Percentiles rank a stretch among this genome's conserved stretches.
Evolutionary conservation across 192 early-diverging fungal species (phyloP).

Genomic region (Coemansia sp.): DNA sequence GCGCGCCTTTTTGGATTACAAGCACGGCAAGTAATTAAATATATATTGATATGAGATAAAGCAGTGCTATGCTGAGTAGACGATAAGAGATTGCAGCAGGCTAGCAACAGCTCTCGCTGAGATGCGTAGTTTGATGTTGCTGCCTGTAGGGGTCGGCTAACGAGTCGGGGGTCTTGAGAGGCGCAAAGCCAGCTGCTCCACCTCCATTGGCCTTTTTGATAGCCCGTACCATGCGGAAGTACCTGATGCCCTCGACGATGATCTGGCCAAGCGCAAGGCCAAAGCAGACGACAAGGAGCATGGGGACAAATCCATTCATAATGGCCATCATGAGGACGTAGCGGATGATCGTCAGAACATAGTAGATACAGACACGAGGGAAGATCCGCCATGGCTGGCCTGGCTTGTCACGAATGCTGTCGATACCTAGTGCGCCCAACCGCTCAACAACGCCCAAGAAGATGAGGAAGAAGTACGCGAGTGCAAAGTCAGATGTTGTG

Average conservation of each 20-base stretch:
- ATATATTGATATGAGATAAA: neutral
- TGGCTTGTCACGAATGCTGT: conserved; percentile 51
- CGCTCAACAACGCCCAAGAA: conserved; percentile 49
- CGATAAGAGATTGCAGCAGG: neutral
- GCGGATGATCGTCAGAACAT: conserved; percentile 45
- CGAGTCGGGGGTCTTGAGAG: conserved; percentile 18
- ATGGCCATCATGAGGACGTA: conserved; percentile 55
- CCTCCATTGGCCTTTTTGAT: conserved; percentile 11
- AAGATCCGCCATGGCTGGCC: conserved; percentile 55
- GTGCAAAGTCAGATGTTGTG: conserved; percentile 35
- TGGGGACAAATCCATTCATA: conserved; percentile 40
- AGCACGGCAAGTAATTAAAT: conserved; percentile 18
- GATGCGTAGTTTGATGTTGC: conserved; percentile 26
- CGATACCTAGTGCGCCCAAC: conserved; percentile 40
- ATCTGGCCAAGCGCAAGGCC: conserved; percentile 53
- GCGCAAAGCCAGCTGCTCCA: conserved; percentile 4
- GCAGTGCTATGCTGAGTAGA: neutral
- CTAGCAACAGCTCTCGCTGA: conserved; percentile 49
- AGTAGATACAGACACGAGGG: conserved; percentile 52
- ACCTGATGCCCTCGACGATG: conserved; percentile 39
- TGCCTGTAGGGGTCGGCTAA: conserved; percentile 3
- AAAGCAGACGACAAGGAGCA: conserved; percentile 39
- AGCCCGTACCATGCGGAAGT: conserved; percentile 31
- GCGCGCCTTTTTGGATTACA: conserved; percentile 40
- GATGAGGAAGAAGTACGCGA: conserved; percentile 50